These are phyloP conservation scores for Neonectria hederae DNA, from an alignment of 2,329 filamentous ascomycete species.

Conservation along the genomic window DNA sequence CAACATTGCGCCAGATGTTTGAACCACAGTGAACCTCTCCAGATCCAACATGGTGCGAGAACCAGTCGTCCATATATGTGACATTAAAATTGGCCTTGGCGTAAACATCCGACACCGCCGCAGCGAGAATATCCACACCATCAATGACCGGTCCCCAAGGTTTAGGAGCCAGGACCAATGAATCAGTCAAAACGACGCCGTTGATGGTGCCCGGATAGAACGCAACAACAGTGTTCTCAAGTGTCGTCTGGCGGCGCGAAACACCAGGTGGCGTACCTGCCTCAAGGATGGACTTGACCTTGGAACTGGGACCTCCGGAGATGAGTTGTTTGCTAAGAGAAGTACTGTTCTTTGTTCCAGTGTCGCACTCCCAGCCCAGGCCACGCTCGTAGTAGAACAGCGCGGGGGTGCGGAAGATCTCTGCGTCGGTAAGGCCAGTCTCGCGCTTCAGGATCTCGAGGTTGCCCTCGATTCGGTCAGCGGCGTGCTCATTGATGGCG, in stretches of 20 bases:
- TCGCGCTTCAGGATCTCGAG: conserved; percentile 35
- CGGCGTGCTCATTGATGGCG: conserved; percentile 18
- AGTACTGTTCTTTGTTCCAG: neutral
- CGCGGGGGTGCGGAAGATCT: conserved; percentile 37
- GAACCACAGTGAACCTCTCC: conserved; percentile 44
- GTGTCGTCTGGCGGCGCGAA: neutral
- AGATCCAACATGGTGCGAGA: conserved; percentile 32
- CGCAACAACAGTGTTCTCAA: neutral
- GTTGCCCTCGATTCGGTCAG: conserved; percentile 35
- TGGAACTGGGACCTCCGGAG: conserved; percentile 7
- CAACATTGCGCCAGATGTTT: conserved; percentile 24
- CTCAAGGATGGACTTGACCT: conserved; percentile 27
- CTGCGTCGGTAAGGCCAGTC: conserved; percentile 36
- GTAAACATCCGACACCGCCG: conserved; percentile 36
- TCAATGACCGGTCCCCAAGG: conserved; percentile 43
- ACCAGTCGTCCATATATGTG: conserved; percentile 42
- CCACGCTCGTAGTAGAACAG: conserved; percentile 23
- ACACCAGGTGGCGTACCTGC: conserved; percentile 13
- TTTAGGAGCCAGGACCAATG: conserved; percentile 30
- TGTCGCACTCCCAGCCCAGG: too few species aligned
- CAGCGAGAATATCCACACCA: conserved; percentile 38
- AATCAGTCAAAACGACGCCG: conserved; percentile 32
- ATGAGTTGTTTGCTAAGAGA: neutral
- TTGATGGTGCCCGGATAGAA: conserved; percentile 36
- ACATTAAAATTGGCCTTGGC: conserved; percentile 32